Conservation (phyloP, 1,139 yeast genomes). For the Saccharomyces hybrid region DNA sequence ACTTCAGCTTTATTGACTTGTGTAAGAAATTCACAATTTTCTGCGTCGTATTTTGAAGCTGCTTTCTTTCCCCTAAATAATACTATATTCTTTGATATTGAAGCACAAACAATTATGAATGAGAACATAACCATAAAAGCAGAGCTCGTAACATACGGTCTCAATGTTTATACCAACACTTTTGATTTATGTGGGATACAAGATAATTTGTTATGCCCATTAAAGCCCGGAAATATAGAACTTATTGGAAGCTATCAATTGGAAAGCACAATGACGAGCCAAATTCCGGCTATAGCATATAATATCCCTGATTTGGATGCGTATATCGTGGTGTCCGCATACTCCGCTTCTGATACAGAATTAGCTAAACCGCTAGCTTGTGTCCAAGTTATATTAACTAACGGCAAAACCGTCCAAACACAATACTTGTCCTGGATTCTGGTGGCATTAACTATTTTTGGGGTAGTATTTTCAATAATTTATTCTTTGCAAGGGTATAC, state of each 20-base stretch:
- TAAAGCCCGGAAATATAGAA: slow-evolving; percentile 80
- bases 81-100: slow-evolving; percentile 57
- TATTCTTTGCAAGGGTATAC: slow-evolving; percentile 84
- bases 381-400: slow-evolving; percentile 78
- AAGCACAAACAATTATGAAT: slow-evolving; percentile 73
- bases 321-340: slow-evolving; percentile 66
- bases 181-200: slow-evolving; percentile 58
- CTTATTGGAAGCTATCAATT: slow-evolving; percentile 48
- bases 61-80: slow-evolving; percentile 56
- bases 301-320: slow-evolving; percentile 94
- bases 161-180: slow-evolving; percentile 48
- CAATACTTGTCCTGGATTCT: slow-evolving; percentile 95
- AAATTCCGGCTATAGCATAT: slow-evolving; percentile 77
- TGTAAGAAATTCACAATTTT: slow-evolving; percentile 81
- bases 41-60: slow-evolving; percentile 79
- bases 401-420: slow-evolving; percentile 92
- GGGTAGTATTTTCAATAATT: slow-evolving; percentile 78
- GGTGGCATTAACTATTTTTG: slow-evolving; percentile 83
- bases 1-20: slow-evolving; percentile 83
- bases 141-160: slow-evolving; percentile 76
- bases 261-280: slow-evolving; percentile 35
- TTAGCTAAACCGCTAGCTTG: slow-evolving; percentile 60
- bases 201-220: slow-evolving; percentile 66
- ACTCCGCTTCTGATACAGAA: slow-evolving; percentile 38
- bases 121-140: slow-evolving; percentile 67